Percentiles rank a stretch among this genome's conserved stretches.
Conservation (phyloP, 495 filamentous ascomycete genomes). For the Hyaloscypha hepaticicola region DNA sequence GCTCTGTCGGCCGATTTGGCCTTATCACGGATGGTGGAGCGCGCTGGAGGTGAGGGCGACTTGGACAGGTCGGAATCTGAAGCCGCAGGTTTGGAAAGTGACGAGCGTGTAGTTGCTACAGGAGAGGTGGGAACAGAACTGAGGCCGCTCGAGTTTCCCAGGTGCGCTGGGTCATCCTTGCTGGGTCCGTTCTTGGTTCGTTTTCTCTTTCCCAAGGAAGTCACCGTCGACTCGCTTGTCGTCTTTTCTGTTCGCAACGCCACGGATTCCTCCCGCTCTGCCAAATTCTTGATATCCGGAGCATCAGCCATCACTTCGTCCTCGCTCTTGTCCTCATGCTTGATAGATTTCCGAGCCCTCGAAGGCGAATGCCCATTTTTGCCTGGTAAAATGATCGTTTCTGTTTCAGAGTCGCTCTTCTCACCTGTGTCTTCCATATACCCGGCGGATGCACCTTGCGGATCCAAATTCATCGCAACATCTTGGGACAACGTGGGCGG, state of each 20-base stretch:
- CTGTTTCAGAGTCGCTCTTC: slow-evolving; percentile 73
- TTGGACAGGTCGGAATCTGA: slow-evolving; percentile 38
- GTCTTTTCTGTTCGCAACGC: slow-evolving; percentile 27
- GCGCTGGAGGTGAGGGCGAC: slow-evolving; percentile 28
- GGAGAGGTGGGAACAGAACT: slow-evolving; percentile 56
- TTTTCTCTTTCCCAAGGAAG: slow-evolving; percentile 48
- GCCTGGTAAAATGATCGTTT: slow-evolving; percentile 75
- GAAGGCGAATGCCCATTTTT: slow-evolving; percentile 69
- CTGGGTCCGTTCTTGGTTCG: slow-evolving; percentile 34
- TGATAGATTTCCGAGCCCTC: slow-evolving; percentile 66
- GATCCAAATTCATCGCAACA: slow-evolving; percentile 27
- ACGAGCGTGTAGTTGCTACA: slow-evolving; percentile 36
- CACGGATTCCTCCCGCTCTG: slow-evolving; percentile 22
- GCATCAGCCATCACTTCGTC: slow-evolving; percentile 38
- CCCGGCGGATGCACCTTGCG: slow-evolving; percentile 1
- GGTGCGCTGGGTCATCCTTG: slow-evolving; percentile 32
- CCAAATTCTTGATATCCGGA: slow-evolving; percentile 30
- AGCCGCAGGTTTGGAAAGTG: slow-evolving; percentile 34
- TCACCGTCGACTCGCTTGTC: slow-evolving; percentile 15
- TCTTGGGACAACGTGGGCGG: slow-evolving; percentile 19
- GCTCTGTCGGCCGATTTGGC: slow-evolving; percentile 31
- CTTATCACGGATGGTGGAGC: slow-evolving; percentile 23
- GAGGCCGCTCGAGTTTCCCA: slow-evolving; percentile 46
- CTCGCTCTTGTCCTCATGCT: slow-evolving; percentile 65
- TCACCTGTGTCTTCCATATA: slow-evolving; percentile 36